Percentiles rank a stretch among this genome's conserved stretches.
Evolutionary conservation across 805 yeast genomes (phyloP).

Genomic region (Hanseniaspora singularis): DNA sequence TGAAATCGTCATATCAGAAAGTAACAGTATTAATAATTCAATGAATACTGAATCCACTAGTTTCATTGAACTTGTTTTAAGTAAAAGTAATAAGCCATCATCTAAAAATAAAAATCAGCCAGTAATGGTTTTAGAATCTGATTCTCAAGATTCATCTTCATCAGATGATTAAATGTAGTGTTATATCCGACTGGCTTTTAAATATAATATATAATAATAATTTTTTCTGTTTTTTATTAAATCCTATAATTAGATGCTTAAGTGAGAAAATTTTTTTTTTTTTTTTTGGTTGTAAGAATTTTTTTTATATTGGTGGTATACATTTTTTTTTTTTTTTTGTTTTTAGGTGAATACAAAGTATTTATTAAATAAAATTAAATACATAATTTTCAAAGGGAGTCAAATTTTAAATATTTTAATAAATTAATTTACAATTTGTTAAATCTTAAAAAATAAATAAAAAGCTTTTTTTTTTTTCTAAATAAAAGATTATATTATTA

Average conservation of each 20-base stretch:
- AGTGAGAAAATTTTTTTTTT: no score
- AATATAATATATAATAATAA: no score
- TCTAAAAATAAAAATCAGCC: no score
- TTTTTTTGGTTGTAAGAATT: background rate
- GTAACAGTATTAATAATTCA: background rate
- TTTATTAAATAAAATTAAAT: no score
- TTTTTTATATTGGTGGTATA: no score
- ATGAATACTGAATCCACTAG: constrained; percentile 9
- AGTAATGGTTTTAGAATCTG: constrained; percentile 13
- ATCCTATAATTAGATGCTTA: no score
- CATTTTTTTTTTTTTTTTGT: background rate
- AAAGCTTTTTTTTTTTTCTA: background rate
- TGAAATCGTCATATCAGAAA: no score
- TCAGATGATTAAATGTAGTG: background rate
- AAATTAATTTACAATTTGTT: background rate
- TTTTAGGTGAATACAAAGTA: background rate
- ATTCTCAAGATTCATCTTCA: constrained; percentile 12
- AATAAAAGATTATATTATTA: background rate
- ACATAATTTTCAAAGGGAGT: no score
- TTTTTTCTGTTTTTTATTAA: background rate
- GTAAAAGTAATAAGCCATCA: no score
- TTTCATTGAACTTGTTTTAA: constrained; percentile 11
- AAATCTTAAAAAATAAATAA: background rate
- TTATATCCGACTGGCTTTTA: background rate
- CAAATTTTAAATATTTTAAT: no score